Percentiles rank a stretch among this genome's conserved stretches.
Conservation (phyloP, 306 rosid genomes). For the Cucurbita maxima region DNA sequence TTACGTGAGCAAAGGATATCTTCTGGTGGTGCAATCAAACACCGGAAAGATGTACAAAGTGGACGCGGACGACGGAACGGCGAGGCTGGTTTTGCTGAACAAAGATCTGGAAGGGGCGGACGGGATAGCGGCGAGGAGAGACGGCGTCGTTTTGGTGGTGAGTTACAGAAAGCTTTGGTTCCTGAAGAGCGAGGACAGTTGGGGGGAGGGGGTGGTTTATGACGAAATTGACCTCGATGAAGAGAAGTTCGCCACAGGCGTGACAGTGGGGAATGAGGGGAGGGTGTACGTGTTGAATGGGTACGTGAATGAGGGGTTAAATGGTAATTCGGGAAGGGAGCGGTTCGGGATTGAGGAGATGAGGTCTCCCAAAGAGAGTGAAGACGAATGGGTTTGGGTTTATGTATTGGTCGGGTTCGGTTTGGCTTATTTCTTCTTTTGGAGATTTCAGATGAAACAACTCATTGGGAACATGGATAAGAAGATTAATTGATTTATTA, state of each 20-base stretch:
- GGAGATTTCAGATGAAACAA: conserved; percentile 72
- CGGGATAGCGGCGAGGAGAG: conserved; percentile 32
- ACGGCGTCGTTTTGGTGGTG: conserved; percentile 74
- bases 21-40: conserved; percentile 55
- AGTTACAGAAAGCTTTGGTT: conserved; percentile 35
- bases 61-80: conserved; percentile 42
- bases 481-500: conserved; percentile 27
- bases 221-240: conserved; percentile 49
- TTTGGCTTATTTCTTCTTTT: conserved; percentile 44
- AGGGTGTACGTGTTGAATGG: conserved; percentile 59
- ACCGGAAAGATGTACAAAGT: conserved; percentile 82
- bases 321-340: conserved; percentile 33
- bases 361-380: conserved; percentile 31
- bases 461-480: conserved; percentile 36
- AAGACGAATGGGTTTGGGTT: conserved; percentile 41
- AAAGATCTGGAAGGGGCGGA: conserved; percentile 37
- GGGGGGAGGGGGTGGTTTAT: conserved; percentile 40
- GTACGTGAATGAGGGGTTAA: conserved; percentile 26
- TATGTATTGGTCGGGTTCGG: conserved; percentile 55
- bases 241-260: conserved; percentile 46
- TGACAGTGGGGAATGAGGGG: conserved; percentile 27
- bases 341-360: conserved; percentile 46
- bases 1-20: conserved; percentile 60
- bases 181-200: conserved; percentile 50
- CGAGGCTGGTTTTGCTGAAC: conserved; percentile 30